These are phyloP conservation scores for Secale cereale DNA, from an alignment of 176 grass and related monocot genomes.

Conservation along the genomic window DNA sequence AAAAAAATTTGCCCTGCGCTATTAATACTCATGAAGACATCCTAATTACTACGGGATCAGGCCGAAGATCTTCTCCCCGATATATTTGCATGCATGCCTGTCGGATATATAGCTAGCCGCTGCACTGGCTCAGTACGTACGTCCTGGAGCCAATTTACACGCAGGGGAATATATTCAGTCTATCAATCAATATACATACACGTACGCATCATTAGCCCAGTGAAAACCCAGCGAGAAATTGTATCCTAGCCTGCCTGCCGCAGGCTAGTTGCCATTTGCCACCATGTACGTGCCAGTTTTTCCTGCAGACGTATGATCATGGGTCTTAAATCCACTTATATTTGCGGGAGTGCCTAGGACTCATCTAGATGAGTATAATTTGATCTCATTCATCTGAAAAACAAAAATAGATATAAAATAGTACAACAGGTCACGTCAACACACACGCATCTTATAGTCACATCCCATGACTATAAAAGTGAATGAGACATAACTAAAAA, in stretches of 20 bases:
- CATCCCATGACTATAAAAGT: too few species aligned
- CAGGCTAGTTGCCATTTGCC: background rate
- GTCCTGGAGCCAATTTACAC: background rate
- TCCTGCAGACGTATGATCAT: background rate
- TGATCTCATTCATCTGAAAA: too few species aligned
- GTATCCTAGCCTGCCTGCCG: background rate
- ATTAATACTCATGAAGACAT: slow-evolving; percentile 4
- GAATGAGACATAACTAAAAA: too few species aligned
- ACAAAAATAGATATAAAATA: too few species aligned
- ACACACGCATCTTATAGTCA: too few species aligned
- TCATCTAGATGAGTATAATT: too few species aligned
- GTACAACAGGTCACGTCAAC: too few species aligned
- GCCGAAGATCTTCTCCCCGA: slow-evolving; percentile 9
- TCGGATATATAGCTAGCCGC: background rate
- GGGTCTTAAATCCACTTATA: background rate
- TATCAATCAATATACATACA: background rate
- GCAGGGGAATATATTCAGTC: background rate
- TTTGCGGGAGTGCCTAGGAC: too few species aligned
- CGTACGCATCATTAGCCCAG: background rate
- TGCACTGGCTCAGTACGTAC: background rate
- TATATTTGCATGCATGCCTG: background rate
- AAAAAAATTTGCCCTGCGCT: background rate
- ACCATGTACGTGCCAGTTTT: background rate
- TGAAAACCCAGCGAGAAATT: background rate
- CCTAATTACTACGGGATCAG: slow-evolving; percentile 17